phyloP scores from a whole-genome alignment of 768 basidiomycete genomes.

The Tephrocybe sp. region DNA sequence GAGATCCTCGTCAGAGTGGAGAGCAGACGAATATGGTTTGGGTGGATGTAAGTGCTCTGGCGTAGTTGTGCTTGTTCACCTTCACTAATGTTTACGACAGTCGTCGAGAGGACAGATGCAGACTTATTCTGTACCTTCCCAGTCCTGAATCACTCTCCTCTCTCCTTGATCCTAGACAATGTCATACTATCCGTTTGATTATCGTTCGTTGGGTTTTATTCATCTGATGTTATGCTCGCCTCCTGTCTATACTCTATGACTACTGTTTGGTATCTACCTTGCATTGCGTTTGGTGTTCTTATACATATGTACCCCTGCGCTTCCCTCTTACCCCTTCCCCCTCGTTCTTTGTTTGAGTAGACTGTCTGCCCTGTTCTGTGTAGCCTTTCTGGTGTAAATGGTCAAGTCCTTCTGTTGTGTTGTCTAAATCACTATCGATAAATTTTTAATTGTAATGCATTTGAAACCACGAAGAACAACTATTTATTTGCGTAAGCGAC shows the following conservation, averaged over 20 bases:
- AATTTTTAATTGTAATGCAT: too few species aligned
- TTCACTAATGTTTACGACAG: slow-evolving; percentile 2
- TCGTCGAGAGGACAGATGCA: slow-evolving; percentile 13
- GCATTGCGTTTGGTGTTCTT: neutral
- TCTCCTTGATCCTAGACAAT: too few species aligned
- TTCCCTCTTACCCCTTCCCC: neutral
- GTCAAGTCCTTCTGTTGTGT: too few species aligned
- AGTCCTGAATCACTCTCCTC: slow-evolving; percentile 6
- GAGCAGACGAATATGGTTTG: slow-evolving; percentile 30
- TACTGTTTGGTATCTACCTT: neutral
- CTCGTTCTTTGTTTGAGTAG: neutral
- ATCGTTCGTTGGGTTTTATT: neutral
- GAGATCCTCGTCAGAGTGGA: slow-evolving; percentile 34
- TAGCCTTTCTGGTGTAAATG: too few species aligned
- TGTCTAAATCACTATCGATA: too few species aligned
- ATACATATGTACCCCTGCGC: slow-evolving; percentile 10
- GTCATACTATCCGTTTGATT: neutral
- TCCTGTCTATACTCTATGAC: neutral
- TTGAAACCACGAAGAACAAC: too few species aligned
- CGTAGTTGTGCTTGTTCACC: neutral
- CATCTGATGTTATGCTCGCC: neutral
- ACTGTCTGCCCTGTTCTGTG: too few species aligned
- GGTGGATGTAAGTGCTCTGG: slow-evolving; percentile 40
- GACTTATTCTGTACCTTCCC: slow-evolving; percentile 14
- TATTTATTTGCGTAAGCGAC: too few species aligned